Conservation (phyloP, 352 stramenopile genomes). For the Phytophthora pseudosyringae region DNA sequence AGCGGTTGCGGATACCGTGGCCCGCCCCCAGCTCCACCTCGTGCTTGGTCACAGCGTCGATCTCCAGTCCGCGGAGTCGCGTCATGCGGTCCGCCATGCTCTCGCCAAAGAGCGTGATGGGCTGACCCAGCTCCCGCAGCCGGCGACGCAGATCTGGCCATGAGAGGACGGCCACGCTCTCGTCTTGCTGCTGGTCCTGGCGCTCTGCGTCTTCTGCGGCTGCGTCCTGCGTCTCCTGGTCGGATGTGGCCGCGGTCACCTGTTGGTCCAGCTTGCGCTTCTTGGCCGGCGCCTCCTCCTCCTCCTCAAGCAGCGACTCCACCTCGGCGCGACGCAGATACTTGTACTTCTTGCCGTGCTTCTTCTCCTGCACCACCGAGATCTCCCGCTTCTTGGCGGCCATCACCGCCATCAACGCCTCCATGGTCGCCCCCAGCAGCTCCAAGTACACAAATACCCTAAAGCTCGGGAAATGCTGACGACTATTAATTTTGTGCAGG, state of each 20-base stretch:
- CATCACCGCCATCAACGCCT: conserved; percentile 77
- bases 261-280: conserved; percentile 51
- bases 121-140: conserved; percentile 81
- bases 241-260: background rate
- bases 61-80: conserved; percentile 72
- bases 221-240: background rate
- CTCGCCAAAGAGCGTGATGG: conserved; percentile 92
- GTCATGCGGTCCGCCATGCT: conserved; percentile 58
- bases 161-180: conserved; percentile 48
- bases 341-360: conserved; percentile 62
- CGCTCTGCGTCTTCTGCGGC: background rate
- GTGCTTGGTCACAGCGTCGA: conserved; percentile 63
- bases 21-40: conserved; percentile 77
- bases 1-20: conserved; percentile 83
- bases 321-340: conserved; percentile 82
- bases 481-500: no score
- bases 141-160: conserved; percentile 82
- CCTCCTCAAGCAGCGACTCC: conserved; percentile 60
- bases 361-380: conserved; percentile 63
- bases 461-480: no score
- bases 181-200: conserved; percentile 10
- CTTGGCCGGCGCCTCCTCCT: conserved; percentile 34
- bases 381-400: conserved; percentile 84
- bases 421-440: conserved; percentile 42
- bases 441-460: no score